These are phyloP conservation scores for Camelina neglecta DNA, from an alignment of 345 rosid species.

Conservation along the genomic window DNA sequence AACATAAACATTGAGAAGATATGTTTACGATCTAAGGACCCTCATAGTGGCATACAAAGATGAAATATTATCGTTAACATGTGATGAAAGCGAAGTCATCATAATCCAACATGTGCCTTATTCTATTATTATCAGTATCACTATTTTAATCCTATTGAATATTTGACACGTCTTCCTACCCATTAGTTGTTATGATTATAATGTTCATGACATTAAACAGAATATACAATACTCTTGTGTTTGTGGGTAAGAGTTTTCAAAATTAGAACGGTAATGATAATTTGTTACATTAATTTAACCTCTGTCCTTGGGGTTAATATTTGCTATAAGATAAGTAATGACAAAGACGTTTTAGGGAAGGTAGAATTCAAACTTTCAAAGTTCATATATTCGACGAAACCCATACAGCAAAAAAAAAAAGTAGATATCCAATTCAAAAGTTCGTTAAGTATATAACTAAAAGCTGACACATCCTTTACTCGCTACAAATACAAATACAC, in stretches of 20 bases:
- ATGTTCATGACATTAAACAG: conserved; percentile 12
- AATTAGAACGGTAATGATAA: neutral
- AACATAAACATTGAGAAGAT: neutral
- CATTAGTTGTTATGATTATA: conserved; percentile 26
- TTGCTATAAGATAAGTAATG: neutral
- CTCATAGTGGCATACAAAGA: conserved; percentile 33
- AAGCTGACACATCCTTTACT: neutral
- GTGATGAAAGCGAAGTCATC: conserved; percentile 48
- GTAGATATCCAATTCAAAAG: neutral
- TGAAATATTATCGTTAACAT: conserved; percentile 37
- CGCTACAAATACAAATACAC: neutral
- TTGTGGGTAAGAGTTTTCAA: conserved; percentile 32
- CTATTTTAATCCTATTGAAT: conserved; percentile 14
- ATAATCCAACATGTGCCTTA: conserved; percentile 35
- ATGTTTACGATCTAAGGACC: conserved; percentile 23
- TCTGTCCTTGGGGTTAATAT: conserved; percentile 14
- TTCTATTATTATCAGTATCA: conserved; percentile 15
- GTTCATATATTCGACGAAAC: neutral
- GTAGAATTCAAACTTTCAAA: neutral
- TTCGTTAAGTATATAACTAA: neutral
- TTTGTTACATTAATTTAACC: conserved; percentile 23
- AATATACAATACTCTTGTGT: conserved; percentile 16
- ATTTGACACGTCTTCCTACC: conserved; percentile 39
- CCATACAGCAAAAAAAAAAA: neutral
- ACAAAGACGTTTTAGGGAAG: conserved; percentile 10